Evolutionary conservation across 148 eudicot genomes (phyloP), one percentile per base, ranked within the genome.

Genomic region (Cornus kousa): DNA sequence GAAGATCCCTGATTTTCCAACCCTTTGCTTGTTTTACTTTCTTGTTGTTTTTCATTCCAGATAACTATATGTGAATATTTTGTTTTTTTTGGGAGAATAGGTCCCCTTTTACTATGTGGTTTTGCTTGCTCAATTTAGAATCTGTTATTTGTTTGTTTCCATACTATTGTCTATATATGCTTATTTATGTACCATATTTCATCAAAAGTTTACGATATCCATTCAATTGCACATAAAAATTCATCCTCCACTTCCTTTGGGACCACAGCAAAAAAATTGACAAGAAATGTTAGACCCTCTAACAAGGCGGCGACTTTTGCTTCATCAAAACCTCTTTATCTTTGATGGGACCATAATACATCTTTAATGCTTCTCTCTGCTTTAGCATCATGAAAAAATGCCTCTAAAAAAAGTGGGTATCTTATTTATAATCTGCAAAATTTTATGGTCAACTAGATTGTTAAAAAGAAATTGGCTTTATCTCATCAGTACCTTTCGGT

Each of bases 301-400:
- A 75, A 43, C 57, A 75, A 70, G 57, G 60, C 50, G 43, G 48
- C 55, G 33, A 31, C 79, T 80, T 74, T 57, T 57, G 59, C 70
- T 22, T 69, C 67, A 65, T 37, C 78, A 68, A 50, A 22, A 22
- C 68, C 78, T 75, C 74, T 80, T 74, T 80, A 80, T 68, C 57
- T 73, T 35, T 70, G 62, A 62, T 46, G 32, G 67, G 75, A 24
- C 79, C 70, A 62, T 73, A 70, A 80, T 70, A 68, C 69, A 70
- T 68, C 74, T 68, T 68, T 74, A 74, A 68, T 80, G 69, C 69
- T 55, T 69, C 78, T 74, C 65, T 80, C 74, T 39, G 43, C 69
- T 80, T 80, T 73, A 78, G 67, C 81, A 75, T 71, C 59, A 71
- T 76, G 74, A 74, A 50, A 74, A 74, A 59, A 68, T 62, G 43